phyloP scores from a whole-genome alignment of 1,284 basidiomycete genomes.

The Ceraceosorus bombacis region DNA sequence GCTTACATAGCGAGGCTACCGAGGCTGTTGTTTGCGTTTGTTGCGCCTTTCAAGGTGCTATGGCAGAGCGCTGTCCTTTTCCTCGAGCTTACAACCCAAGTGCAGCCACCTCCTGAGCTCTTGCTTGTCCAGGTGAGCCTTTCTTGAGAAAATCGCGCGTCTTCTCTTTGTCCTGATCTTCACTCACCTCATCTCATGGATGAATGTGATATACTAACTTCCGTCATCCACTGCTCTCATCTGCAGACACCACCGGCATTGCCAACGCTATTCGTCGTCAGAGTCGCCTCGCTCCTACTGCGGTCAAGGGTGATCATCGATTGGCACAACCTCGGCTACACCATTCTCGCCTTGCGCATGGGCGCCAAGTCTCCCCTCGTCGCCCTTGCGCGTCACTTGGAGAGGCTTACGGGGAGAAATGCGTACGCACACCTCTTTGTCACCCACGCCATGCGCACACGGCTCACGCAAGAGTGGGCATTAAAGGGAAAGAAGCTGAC shows the following conservation, averaged over 20 bases:
- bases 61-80: constrained; percentile 32
- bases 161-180: too few relatives aligned
- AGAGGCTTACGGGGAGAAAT: constrained; percentile 28
- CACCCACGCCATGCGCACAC: constrained; percentile 73
- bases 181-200: too few relatives aligned
- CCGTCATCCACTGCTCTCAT: background rate
- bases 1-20: constrained; percentile 56
- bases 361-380: constrained; percentile 65
- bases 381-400: constrained; percentile 51
- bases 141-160: too few relatives aligned
- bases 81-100: constrained; percentile 49
- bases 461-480: constrained; percentile 67
- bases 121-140: constrained; percentile 74
- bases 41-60: constrained; percentile 71
- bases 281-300: constrained; percentile 61
- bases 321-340: constrained; percentile 98
- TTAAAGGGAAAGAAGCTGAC: constrained; percentile 55
- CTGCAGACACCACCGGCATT: constrained; percentile 89
- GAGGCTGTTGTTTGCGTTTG: constrained; percentile 59
- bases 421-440: constrained; percentile 92
- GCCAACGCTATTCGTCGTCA: constrained; percentile 79
- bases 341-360: constrained; percentile 75
- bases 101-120: constrained; percentile 68
- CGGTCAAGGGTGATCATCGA: constrained; percentile 86
- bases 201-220: too few relatives aligned